These are phyloP conservation scores for Kwoniella dendrophila DNA, from an alignment of 768 basidiomycete genomes.

Conservation along the genomic window DNA sequence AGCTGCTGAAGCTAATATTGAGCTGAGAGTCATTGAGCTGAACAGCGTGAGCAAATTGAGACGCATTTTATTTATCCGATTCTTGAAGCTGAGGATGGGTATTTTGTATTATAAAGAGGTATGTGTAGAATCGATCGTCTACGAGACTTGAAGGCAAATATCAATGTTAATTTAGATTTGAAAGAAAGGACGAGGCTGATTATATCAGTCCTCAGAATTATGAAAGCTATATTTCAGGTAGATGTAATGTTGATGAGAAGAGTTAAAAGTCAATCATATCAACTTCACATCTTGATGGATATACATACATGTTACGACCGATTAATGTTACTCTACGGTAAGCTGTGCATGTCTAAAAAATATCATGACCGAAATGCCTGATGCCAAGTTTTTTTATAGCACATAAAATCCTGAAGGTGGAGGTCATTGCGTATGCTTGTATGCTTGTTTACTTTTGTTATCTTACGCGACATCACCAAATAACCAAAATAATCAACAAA, in stretches of 20 bases:
- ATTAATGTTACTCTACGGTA: too few relatives aligned
- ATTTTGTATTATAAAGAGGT: constrained; percentile 3
- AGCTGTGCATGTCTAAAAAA: background rate
- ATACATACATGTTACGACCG: too few relatives aligned
- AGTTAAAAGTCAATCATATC: background rate
- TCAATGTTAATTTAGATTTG: background rate
- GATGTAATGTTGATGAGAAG: background rate
- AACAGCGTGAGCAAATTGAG: background rate
- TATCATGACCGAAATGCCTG: background rate
- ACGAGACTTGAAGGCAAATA: background rate
- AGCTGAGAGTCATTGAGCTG: background rate
- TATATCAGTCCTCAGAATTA: background rate
- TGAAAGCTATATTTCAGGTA: too few relatives aligned
- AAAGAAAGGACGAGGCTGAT: constrained; percentile 11
- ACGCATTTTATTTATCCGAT: background rate
- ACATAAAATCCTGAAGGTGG: too few relatives aligned
- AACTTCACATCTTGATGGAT: background rate
- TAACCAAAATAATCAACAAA: too few relatives aligned
- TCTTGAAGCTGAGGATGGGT: background rate
- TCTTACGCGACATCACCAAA: background rate
- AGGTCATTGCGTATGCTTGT: constrained; percentile 14
- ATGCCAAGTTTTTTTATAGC: background rate
- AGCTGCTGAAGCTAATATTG: constrained; percentile 25
- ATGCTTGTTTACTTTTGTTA: background rate
- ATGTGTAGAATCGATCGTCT: background rate